A percentile compares a stretch with the other conserved stretches of the same genome.
Evolutionary conservation across 176 grass and related monocot genomes (phyloP).

Genomic region (Elaeis guineensis): DNA sequence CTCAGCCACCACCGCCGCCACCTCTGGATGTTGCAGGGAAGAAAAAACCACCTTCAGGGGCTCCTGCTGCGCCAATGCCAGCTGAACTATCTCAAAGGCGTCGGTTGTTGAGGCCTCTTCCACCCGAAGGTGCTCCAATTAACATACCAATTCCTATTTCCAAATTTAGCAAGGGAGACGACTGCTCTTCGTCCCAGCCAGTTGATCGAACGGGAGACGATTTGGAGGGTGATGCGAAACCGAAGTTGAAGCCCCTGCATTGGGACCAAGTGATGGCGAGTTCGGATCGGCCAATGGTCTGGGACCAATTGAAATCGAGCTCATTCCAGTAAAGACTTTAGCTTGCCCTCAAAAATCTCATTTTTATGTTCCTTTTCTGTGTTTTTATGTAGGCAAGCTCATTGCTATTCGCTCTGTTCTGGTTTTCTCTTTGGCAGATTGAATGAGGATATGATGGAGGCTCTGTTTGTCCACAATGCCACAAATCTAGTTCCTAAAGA

Average conservation of each 20-base stretch:
- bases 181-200: too few species aligned
- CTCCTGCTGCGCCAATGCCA: not conserved
- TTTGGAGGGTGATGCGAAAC: not conserved
- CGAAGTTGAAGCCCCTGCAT: constrained; percentile 8
- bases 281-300: constrained; percentile 7
- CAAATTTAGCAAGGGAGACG: too few species aligned
- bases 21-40: not conserved
- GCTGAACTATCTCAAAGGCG: not conserved
- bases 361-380: too few species aligned
- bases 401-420: too few species aligned
- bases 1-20: not conserved
- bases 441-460: constrained; percentile 69
- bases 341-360: too few species aligned
- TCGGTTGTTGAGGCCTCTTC: not conserved
- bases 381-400: too few species aligned
- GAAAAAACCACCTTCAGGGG: not conserved
- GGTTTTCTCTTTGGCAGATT: constrained; percentile 29
- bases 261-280: constrained; percentile 3
- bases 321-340: constrained; percentile 1
- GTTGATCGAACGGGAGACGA: not conserved
- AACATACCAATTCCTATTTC: too few species aligned
- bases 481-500: constrained; percentile 11
- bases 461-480: constrained; percentile 34
- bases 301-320: constrained; percentile 11
- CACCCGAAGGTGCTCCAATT: not conserved